A percentile compares a stretch with the other conserved stretches of the same genome.
Evolutionary conservation across 2,329 filamentous ascomycete genomes (phyloP).

Genomic region (Pseudogymnoascus sp.): DNA sequence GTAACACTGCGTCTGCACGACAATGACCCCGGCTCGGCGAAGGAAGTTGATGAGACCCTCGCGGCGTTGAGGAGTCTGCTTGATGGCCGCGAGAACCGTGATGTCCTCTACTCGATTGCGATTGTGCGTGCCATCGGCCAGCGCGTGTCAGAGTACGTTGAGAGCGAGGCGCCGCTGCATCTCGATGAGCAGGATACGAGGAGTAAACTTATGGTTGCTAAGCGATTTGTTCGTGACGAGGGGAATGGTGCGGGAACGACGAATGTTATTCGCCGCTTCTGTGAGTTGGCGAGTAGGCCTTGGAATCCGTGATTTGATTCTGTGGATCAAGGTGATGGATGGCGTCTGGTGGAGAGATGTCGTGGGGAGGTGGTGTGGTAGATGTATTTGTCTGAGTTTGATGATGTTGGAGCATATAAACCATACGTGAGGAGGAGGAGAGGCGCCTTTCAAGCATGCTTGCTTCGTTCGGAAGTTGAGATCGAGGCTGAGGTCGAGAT

Average conservation of each 20-base stretch:
- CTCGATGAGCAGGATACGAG: constrained; percentile 60
- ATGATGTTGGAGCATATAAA: neutral
- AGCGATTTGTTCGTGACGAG: constrained; percentile 61
- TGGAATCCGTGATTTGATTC: constrained; percentile 18
- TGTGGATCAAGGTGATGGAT: neutral
- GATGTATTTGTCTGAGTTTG: neutral
- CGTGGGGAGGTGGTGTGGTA: neutral
- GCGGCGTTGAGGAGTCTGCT: constrained; percentile 60
- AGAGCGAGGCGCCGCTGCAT: constrained; percentile 48
- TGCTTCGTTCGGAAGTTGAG: neutral
- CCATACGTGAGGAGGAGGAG: neutral
- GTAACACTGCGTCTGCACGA: constrained; percentile 48
- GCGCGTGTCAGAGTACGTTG: constrained; percentile 51
- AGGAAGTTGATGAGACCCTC: constrained; percentile 58
- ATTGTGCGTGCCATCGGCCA: constrained; percentile 68
- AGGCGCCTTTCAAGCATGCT: neutral
- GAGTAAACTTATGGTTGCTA: constrained; percentile 59
- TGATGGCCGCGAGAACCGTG: constrained; percentile 75
- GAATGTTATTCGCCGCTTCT: constrained; percentile 63
- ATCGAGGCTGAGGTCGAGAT: neutral
- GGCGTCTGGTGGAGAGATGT: neutral
- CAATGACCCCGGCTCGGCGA: constrained; percentile 48
- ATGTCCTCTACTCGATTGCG: constrained; percentile 83
- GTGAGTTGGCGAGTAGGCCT: constrained; percentile 53
- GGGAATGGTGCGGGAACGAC: constrained; percentile 62